Evolutionary conservation across 768 basidiomycete species (phyloP).

Genomic region (Pleurotus platypus): DNA sequence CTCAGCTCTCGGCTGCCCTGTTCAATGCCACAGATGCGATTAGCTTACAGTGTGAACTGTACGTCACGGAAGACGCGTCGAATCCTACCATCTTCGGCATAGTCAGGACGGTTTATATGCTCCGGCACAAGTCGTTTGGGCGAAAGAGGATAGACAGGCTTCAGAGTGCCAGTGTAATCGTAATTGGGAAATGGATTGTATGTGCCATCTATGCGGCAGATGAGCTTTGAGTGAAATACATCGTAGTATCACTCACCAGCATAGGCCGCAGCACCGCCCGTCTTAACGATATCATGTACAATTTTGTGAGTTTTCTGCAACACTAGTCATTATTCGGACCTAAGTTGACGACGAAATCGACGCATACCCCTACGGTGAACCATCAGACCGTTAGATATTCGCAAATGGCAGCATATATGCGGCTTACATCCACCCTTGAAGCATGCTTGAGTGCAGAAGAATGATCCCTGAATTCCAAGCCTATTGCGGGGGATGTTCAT

Average conservation of each 20-base stretch:
- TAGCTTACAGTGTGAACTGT: neutral
- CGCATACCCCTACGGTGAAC: constrained; percentile 21
- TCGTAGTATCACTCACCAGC: neutral
- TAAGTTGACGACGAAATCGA: constrained; percentile 2
- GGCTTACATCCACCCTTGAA: constrained; percentile 91
- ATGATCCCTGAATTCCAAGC: constrained; percentile 78
- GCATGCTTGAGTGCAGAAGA: constrained; percentile 94
- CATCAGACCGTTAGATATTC: neutral
- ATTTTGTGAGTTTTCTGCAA: constrained; percentile 78
- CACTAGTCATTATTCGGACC: constrained; percentile 5
- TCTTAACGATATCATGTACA: constrained; percentile 56
- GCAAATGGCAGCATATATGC: neutral
- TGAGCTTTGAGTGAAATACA: neutral
- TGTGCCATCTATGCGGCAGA: constrained; percentile 51
- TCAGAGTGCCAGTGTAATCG: constrained; percentile 73
- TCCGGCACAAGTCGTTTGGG: constrained; percentile 72
- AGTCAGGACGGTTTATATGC: constrained; percentile 87
- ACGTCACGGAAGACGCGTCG: constrained; percentile 7
- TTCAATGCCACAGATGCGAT: constrained; percentile 7
- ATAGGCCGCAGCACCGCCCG: constrained; percentile 2
- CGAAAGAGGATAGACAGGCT: constrained; percentile 88
- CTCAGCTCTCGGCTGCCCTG: constrained; percentile 63
- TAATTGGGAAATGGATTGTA: constrained; percentile 79
- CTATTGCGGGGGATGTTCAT: constrained; percentile 29
- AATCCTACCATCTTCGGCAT: constrained; percentile 52